Percentiles rank a stretch among this genome's conserved stretches.
These are phyloP conservation scores for Verticillium klebahnii DNA, from an alignment of 2,329 filamentous ascomycete genomes.

Conservation along the genomic window DNA sequence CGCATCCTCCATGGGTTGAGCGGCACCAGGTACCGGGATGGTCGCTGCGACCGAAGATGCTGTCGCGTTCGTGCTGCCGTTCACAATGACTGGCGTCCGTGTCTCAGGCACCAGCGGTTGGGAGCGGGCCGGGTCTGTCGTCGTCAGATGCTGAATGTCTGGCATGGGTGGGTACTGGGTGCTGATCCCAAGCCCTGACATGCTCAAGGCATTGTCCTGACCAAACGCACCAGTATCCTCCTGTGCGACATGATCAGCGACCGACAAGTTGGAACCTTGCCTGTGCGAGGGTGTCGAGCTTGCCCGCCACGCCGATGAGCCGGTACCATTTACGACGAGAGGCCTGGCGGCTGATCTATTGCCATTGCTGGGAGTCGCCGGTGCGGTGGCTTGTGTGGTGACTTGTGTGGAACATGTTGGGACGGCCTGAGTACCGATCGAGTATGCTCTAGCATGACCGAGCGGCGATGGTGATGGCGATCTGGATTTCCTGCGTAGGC, in stretches of 20 bases:
- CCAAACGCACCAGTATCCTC: background rate
- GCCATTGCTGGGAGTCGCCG: slow-evolving; percentile 31
- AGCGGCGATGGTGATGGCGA: slow-evolving; percentile 56
- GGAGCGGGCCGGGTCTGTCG: slow-evolving; percentile 6
- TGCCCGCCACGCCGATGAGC: slow-evolving; percentile 32
- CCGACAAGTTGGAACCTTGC: background rate
- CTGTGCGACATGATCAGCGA: background rate
- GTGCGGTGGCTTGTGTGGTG: slow-evolving; percentile 32
- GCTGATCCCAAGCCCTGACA: background rate
- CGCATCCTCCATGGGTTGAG: slow-evolving; percentile 24
- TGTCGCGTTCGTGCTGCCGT: slow-evolving; percentile 22
- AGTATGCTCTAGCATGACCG: slow-evolving; percentile 42
- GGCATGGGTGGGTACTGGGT: background rate
- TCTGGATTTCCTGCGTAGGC: slow-evolving; percentile 48
- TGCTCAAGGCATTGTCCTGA: background rate
- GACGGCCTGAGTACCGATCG: slow-evolving; percentile 25
- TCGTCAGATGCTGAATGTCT: background rate
- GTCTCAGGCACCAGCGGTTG: slow-evolving; percentile 17
- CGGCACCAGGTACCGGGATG: slow-evolving; percentile 6
- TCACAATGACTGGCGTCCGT: slow-evolving; percentile 26
- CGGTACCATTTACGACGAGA: slow-evolving; percentile 50
- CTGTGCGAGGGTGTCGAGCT: slow-evolving; percentile 19
- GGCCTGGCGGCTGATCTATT: slow-evolving; percentile 36
- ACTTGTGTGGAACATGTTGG: slow-evolving; percentile 29
- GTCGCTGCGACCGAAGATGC: slow-evolving; percentile 6